Conservation (phyloP, 345 rosid species). For the Arabidopsis thaliana region DNA sequence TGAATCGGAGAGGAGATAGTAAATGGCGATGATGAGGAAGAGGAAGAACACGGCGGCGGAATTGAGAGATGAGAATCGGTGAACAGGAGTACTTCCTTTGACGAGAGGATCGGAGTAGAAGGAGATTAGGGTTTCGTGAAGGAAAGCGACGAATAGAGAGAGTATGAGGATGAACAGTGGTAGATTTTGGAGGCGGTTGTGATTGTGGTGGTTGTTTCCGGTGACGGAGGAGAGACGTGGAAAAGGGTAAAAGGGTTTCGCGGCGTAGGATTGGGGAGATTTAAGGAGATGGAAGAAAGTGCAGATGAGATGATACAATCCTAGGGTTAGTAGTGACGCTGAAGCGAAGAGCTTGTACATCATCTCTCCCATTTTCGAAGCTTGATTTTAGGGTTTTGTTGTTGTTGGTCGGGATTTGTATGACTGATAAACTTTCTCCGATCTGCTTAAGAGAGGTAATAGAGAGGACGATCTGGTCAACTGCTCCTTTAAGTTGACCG, state of each 20-base stretch:
- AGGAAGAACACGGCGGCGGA: conserved; percentile 83
- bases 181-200: conserved; percentile 56
- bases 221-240: conserved; percentile 46
- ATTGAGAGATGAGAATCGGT: conserved; percentile 78
- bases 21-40: conserved; percentile 68
- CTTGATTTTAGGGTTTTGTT: neutral
- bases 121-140: conserved; percentile 71
- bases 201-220: conserved; percentile 24
- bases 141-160: conserved; percentile 68
- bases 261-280: conserved; percentile 74
- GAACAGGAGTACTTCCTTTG: conserved; percentile 85
- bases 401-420: conserved; percentile 32
- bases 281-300: conserved; percentile 66
- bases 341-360: conserved; percentile 70
- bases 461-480: conserved; percentile 39
- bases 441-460: neutral
- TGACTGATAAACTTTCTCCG: conserved; percentile 3
- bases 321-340: conserved; percentile 63
- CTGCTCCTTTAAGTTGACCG: conserved; percentile 10
- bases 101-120: conserved; percentile 82
- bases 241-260: conserved; percentile 76
- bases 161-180: conserved; percentile 61
- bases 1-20: conserved; percentile 67
- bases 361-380: conserved; percentile 63
- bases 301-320: conserved; percentile 76